Conservation (phyloP, 139 green algal genomes). For the Chlamydomonas incerta region DNA sequence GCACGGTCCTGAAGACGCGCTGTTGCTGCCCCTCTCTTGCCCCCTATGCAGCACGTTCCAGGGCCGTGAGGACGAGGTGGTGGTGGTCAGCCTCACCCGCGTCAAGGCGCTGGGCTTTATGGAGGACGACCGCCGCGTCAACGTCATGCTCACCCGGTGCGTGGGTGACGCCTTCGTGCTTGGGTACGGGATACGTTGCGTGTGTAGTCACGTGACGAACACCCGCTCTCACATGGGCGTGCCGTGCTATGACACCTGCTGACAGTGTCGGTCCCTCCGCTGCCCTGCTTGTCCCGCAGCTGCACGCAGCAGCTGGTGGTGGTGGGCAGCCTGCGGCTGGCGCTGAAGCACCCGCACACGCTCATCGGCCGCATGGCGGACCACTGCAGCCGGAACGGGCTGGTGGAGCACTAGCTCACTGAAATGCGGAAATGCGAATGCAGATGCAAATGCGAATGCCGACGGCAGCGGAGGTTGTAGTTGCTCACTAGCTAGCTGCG, state of each 20-base stretch:
- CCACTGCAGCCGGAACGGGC: neutral
- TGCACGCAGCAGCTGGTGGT: conserved; percentile 28
- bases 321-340: conserved; percentile 22
- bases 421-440: too few species aligned
- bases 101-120: conserved; percentile 34
- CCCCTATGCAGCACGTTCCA: conserved; percentile 12
- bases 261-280: too few species aligned
- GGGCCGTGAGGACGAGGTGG: conserved; percentile 35
- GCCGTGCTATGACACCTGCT: neutral
- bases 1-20: too few species aligned
- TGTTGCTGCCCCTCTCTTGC: too few species aligned
- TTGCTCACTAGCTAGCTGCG: too few species aligned
- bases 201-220: neutral
- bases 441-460: too few species aligned
- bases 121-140: conserved; percentile 35
- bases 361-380: conserved; percentile 26
- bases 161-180: too few species aligned
- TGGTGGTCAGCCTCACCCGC: conserved; percentile 17
- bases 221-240: neutral
- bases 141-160: conserved; percentile 40
- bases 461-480: too few species aligned
- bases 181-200: neutral
- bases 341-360: neutral
- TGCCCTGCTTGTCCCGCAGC: neutral
- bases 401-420: conserved; percentile 1